Conservation (phyloP, 2,329 filamentous ascomycete species). For the Exophiala alcalophila region DNA sequence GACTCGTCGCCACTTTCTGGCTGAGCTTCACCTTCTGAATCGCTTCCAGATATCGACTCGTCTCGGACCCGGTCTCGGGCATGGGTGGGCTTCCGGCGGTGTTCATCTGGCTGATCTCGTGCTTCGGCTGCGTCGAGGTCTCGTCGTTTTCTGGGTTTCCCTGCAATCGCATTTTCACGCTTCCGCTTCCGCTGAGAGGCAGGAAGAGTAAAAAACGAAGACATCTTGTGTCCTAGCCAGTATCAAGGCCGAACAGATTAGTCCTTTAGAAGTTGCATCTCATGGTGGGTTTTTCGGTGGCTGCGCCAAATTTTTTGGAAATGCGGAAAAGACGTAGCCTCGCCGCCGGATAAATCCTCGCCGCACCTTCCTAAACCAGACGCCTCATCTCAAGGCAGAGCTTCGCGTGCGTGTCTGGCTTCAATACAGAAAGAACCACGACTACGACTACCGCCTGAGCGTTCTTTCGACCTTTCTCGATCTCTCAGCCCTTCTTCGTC, state of each 20-base stretch:
- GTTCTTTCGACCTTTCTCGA: no score
- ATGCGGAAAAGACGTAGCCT: conserved; percentile 7
- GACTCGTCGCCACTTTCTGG: conserved; percentile 63
- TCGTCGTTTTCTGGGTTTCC: conserved; percentile 46
- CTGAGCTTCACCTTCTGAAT: conserved; percentile 64
- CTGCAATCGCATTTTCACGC: conserved; percentile 53
- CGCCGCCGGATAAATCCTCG: conserved; percentile 14
- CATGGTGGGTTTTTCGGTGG: background rate
- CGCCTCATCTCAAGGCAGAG: conserved; percentile 4
- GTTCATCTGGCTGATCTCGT: conserved; percentile 40
- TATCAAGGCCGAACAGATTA: background rate
- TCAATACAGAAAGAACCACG: background rate
- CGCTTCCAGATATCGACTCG: conserved; percentile 85
- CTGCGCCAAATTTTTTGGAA: conserved; percentile 16
- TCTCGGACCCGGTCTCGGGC: conserved; percentile 50
- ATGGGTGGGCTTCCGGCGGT: conserved; percentile 45
- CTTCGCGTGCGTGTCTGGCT: conserved; percentile 20
- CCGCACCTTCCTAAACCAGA: conserved; percentile 20
- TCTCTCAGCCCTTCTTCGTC: no score
- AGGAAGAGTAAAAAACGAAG: conserved; percentile 91
- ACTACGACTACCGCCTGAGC: no score
- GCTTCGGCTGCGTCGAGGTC: conserved; percentile 42
- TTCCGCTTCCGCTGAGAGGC: conserved; percentile 89
- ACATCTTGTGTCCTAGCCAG: conserved; percentile 55
- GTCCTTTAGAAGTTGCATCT: background rate